Conservation (phyloP, 2,329 filamentous ascomycete species). For the Passalora sequoiae region DNA sequence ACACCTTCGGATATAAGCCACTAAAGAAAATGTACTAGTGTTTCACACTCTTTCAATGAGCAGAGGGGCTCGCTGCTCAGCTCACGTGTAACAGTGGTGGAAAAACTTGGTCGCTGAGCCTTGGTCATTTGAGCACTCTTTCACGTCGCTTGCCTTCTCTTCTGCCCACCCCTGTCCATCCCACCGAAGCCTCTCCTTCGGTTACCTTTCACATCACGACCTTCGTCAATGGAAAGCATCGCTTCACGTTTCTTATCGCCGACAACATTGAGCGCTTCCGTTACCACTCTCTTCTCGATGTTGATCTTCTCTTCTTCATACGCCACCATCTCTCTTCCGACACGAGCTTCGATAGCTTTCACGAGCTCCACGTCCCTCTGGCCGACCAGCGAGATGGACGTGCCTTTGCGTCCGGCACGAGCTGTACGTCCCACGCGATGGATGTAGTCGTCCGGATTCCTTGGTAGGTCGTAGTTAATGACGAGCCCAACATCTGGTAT, state of each 20-base stretch:
- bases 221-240: conserved; percentile 83
- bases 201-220: conserved; percentile 86
- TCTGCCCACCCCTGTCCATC: not conserved
- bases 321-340: conserved; percentile 71
- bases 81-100: too few relatives aligned
- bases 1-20: too few relatives aligned
- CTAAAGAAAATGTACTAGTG: too few relatives aligned
- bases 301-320: conserved; percentile 90
- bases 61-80: too few relatives aligned
- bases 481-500: conserved; percentile 88
- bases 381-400: conserved; percentile 81
- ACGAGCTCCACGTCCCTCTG: conserved; percentile 89
- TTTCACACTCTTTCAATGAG: too few relatives aligned
- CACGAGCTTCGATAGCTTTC: conserved; percentile 80
- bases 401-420: conserved; percentile 77
- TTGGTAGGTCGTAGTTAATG: conserved; percentile 90
- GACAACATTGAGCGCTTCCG: conserved; percentile 80
- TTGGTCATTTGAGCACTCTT: too few relatives aligned
- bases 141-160: not conserved
- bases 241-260: conserved; percentile 95
- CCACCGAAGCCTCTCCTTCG: conserved; percentile 30
- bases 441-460: conserved; percentile 96
- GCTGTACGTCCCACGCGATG: conserved; percentile 94
- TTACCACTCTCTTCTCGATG: conserved; percentile 81
- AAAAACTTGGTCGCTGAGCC: too few relatives aligned